These are phyloP conservation scores for Pulveroboletus sp. DNA, from an alignment of 1,284 basidiomycete species.

Conservation along the genomic window DNA sequence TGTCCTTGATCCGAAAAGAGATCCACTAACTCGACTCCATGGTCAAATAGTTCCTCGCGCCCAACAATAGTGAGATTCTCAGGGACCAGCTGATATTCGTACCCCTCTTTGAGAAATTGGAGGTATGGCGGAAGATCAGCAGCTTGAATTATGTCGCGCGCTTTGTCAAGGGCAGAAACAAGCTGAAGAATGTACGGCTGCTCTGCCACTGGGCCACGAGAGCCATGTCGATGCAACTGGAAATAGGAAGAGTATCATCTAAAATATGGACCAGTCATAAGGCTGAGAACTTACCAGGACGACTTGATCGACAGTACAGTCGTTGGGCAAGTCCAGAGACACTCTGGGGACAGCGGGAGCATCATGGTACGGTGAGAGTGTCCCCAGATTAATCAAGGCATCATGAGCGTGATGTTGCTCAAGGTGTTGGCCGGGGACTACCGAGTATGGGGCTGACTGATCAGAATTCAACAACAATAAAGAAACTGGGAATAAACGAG, in stretches of 20 bases:
- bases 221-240: constrained; percentile 30
- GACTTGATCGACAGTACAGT: constrained; percentile 43
- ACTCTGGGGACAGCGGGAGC: constrained; percentile 34
- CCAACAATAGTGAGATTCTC: constrained; percentile 20
- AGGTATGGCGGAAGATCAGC: constrained; percentile 34
- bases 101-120: constrained; percentile 42
- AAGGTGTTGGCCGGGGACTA: not conserved
- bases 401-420: not conserved
- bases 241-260: not conserved
- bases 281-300: constrained; percentile 27
- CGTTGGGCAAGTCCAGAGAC: constrained; percentile 35
- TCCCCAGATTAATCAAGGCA: constrained; percentile 30
- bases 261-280: not conserved
- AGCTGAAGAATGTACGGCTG: constrained; percentile 34
- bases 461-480: not conserved
- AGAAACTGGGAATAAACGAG: constrained; percentile 13
- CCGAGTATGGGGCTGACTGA: too few species aligned
- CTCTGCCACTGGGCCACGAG: constrained; percentile 15
- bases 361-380: constrained; percentile 37
- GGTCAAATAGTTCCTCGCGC: constrained; percentile 18
- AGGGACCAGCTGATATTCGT: constrained; percentile 28
- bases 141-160: constrained; percentile 28
- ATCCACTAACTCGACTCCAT: constrained; percentile 18
- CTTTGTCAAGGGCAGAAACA: constrained; percentile 32
- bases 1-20: not conserved